A percentile compares a stretch with the other conserved stretches of the same genome.
Evolutionary conservation across 1,284 basidiomycete genomes (phyloP).

Genomic region (Ceratobasidium sp.): DNA sequence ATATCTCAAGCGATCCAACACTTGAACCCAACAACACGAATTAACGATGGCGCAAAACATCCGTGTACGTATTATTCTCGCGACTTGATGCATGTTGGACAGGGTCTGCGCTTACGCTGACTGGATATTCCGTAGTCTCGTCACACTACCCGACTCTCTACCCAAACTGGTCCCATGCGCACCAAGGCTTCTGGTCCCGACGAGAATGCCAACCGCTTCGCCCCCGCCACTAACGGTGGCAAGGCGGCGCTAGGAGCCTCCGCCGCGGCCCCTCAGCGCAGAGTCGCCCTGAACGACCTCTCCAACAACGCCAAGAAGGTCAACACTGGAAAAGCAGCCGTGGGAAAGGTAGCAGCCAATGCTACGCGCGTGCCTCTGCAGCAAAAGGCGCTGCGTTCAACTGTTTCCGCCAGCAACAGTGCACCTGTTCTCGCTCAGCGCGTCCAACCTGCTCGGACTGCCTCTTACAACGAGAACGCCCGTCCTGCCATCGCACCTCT

Average conservation of each 20-base stretch:
- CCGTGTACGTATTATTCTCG: slow-evolving; percentile 14
- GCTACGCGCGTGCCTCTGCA: slow-evolving; percentile 36
- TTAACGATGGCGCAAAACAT: slow-evolving; percentile 43
- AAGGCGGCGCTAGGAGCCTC: slow-evolving; percentile 26
- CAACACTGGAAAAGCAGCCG: slow-evolving; percentile 16
- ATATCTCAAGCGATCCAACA: slow-evolving; percentile 19
- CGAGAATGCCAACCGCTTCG: slow-evolving; percentile 40
- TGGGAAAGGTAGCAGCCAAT: slow-evolving; percentile 22
- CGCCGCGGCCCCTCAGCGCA: slow-evolving; percentile 14
- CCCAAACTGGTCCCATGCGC: slow-evolving; percentile 30
- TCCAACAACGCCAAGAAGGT: slow-evolving; percentile 42
- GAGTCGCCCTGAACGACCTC: slow-evolving; percentile 37
- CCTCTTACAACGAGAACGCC: slow-evolving; percentile 40
- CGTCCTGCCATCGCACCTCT: slow-evolving; percentile 41
- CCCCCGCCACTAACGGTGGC: neutral
- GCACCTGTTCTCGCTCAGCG: slow-evolving; percentile 31
- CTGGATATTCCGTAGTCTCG: neutral
- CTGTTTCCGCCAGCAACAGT: slow-evolving; percentile 17
- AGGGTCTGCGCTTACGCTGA: slow-evolving; percentile 15
- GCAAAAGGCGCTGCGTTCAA: slow-evolving; percentile 21
- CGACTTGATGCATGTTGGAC: slow-evolving; percentile 21
- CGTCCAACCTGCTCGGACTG: neutral
- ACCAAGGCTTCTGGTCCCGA: slow-evolving; percentile 35
- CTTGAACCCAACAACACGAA: slow-evolving; percentile 36
- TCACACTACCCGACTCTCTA: slow-evolving; percentile 25